Conservation (phyloP, 2,329 filamentous ascomycete genomes). For the Penicillium sclerotigenum region DNA sequence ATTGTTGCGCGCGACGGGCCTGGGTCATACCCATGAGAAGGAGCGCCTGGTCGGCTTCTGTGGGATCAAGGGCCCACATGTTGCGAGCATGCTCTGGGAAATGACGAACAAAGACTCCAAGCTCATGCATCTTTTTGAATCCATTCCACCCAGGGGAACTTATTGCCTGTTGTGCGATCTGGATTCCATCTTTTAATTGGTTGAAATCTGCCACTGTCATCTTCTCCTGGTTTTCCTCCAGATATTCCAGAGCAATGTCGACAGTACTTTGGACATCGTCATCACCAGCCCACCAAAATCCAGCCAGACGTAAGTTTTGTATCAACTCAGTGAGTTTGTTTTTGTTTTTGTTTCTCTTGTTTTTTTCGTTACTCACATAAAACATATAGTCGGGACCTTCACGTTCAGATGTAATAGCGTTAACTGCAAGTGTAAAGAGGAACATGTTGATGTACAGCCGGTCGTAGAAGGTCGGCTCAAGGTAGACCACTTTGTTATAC, state of each 20-base stretch:
- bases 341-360: conserved; percentile 58
- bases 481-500: conserved; percentile 65
- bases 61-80: conserved; percentile 65
- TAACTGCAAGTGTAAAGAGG: conserved; percentile 76
- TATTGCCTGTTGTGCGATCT: conserved; percentile 59
- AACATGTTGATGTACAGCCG: conserved; percentile 81
- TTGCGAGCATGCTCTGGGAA: conserved; percentile 62
- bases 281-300: conserved; percentile 83
- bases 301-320: conserved; percentile 74
- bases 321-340: conserved; percentile 61
- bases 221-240: conserved; percentile 58
- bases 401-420: conserved; percentile 83
- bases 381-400: conserved; percentile 86
- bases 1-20: conserved; percentile 54
- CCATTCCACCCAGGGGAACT: conserved; percentile 62
- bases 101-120: conserved; percentile 68
- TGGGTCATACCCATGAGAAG: conserved; percentile 58
- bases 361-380: conserved; percentile 52
- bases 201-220: conserved; percentile 60
- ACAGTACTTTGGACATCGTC: conserved; percentile 63
- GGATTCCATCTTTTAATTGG: conserved; percentile 63
- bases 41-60: conserved; percentile 40
- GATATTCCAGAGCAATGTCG: conserved; percentile 64
- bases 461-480: conserved; percentile 82
- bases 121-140: conserved; percentile 69